Evolutionary conservation across 495 filamentous ascomycete species (phyloP).

Genomic region (Penicillium argentinense): DNA sequence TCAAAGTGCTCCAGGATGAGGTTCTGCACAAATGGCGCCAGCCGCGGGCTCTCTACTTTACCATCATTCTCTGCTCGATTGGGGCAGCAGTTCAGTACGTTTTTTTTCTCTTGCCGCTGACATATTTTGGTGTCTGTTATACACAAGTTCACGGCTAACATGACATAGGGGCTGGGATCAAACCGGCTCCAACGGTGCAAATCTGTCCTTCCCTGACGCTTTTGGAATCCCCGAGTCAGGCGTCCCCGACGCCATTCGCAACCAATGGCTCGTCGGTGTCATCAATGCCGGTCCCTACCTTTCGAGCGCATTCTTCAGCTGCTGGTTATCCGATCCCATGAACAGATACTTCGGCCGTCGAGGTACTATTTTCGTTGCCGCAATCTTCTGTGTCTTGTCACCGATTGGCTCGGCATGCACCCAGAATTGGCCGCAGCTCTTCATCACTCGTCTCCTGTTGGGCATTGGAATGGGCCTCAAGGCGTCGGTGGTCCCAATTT

Average conservation of each 20-base stretch:
- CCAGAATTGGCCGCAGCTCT: neutral
- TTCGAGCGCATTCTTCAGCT: constrained; percentile 45
- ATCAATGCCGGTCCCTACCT: constrained; percentile 56
- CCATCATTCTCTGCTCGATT: constrained; percentile 68
- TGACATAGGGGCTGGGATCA: constrained; percentile 62
- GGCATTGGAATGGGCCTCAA: constrained; percentile 67
- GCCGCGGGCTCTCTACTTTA: constrained; percentile 64
- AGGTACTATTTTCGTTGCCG: constrained; percentile 64
- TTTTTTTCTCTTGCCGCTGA: neutral
- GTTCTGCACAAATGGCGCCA: constrained; percentile 63
- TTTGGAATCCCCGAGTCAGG: constrained; percentile 55
- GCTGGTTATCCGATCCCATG: constrained; percentile 67
- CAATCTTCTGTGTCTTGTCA: constrained; percentile 57
- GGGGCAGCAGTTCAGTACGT: constrained; percentile 66
- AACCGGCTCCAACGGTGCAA: constrained; percentile 73
- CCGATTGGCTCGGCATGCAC: constrained; percentile 60
- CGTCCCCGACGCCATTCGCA: constrained; percentile 27
- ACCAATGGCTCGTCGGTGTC: constrained; percentile 62
- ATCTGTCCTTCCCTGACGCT: constrained; percentile 58
- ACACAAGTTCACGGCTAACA: too few relatives aligned
- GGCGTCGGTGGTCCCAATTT: constrained; percentile 58
- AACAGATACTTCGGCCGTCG: constrained; percentile 64
- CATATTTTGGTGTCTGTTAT: neutral
- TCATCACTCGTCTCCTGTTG: constrained; percentile 52
- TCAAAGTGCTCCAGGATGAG: constrained; percentile 55